Conservation (phyloP, 1,139 yeast species). For the Pichia inconspicua region DNA sequence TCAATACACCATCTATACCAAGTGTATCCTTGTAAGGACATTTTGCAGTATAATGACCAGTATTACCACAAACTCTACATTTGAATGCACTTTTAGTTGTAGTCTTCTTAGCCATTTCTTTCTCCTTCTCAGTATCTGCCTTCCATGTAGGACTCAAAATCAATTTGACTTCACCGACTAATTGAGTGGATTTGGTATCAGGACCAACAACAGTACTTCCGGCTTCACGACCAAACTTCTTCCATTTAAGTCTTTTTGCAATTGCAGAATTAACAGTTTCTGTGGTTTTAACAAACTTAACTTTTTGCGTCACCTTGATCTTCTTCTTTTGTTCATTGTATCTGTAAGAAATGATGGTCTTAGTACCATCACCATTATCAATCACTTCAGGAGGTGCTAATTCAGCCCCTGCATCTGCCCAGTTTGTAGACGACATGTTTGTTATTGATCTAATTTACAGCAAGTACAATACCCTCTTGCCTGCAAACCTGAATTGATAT, state of each 20-base stretch:
- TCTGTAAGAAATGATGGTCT: constrained; percentile 75
- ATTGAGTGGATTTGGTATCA: constrained; percentile 78
- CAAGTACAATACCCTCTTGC: no score
- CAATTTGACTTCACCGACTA: constrained; percentile 67
- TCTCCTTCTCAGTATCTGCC: constrained; percentile 51
- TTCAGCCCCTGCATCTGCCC: constrained; percentile 64
- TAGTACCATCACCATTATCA: constrained; percentile 79
- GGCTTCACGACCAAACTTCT: constrained; percentile 77
- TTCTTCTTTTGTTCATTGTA: constrained; percentile 75
- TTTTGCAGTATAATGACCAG: constrained; percentile 79
- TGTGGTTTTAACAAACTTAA: constrained; percentile 66
- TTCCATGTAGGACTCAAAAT: constrained; percentile 69
- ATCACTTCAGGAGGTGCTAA: constrained; percentile 65
- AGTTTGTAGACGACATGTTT: constrained; percentile 20
- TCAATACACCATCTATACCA: constrained; percentile 38
- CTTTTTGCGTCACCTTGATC: constrained; percentile 78
- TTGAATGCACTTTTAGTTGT: constrained; percentile 34
- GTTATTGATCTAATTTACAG: no score
- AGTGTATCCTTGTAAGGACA: constrained; percentile 95
- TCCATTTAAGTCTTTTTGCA: constrained; percentile 68
- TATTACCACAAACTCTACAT: constrained; percentile 93
- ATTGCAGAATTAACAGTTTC: constrained; percentile 76
- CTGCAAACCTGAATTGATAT: no score
- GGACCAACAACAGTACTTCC: constrained; percentile 71
- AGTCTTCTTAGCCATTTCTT: constrained; percentile 37